phyloP scores from a whole-genome alignment of 2,329 filamentous ascomycete species.

The Mycocentrospora acerina region DNA sequence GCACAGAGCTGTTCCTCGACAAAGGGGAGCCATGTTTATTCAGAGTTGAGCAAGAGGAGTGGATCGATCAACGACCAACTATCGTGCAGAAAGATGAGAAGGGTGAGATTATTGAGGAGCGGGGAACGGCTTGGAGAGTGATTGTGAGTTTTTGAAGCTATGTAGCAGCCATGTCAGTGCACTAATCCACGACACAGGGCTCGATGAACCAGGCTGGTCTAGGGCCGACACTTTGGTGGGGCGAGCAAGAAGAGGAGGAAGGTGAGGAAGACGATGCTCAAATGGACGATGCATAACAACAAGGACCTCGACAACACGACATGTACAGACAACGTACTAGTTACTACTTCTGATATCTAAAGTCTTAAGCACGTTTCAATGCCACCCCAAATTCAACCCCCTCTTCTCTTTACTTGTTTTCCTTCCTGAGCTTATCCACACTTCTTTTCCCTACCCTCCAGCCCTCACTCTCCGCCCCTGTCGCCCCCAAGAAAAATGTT shows the following conservation, averaged over 20 bases:
- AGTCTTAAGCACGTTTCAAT: too few relatives aligned
- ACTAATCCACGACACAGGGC: slow-evolving; percentile 31
- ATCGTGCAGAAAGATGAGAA: slow-evolving; percentile 64
- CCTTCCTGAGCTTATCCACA: too few relatives aligned
- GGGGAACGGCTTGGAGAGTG: slow-evolving; percentile 71
- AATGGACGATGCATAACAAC: slow-evolving; percentile 27
- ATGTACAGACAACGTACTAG: slow-evolving; percentile 9
- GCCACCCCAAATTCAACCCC: too few relatives aligned
- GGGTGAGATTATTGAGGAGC: slow-evolving; percentile 64
- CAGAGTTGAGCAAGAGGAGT: slow-evolving; percentile 81
- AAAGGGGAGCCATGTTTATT: slow-evolving; percentile 86
- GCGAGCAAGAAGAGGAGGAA: slow-evolving; percentile 31
- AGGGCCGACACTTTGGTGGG: slow-evolving; percentile 53
- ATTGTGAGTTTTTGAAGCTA: slow-evolving; percentile 38
- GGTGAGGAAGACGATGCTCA: slow-evolving; percentile 29
- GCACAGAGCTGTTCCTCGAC: slow-evolving; percentile 81
- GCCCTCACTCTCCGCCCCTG: background rate
- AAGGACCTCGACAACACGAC: background rate
- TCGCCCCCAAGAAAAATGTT: background rate
- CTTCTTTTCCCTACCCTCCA: background rate
- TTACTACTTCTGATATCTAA: background rate
- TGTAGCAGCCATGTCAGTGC: background rate
- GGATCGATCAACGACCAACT: slow-evolving; percentile 89
- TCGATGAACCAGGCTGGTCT: slow-evolving; percentile 52
- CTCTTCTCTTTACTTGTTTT: too few relatives aligned